Evolutionary conservation across 371 early-diverging fungal genomes (phyloP), one percentile per base, ranked within the genome.

Genomic region (Umbelopsis sp.): DNA sequence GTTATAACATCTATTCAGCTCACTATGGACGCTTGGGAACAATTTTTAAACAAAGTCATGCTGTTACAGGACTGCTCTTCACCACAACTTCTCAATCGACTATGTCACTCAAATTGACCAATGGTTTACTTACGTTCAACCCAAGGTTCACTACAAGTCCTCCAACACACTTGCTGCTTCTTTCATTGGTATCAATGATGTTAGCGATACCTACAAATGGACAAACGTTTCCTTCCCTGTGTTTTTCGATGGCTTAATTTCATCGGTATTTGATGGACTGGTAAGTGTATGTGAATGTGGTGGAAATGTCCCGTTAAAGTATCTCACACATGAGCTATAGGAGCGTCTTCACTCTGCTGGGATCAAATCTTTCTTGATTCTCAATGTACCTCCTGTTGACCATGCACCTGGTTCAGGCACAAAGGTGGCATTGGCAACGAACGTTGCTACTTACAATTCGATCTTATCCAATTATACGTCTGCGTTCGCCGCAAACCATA

Each of bases 151-250:
- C 6, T 70, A 67, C 63, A 44, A 67, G 18, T 37, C 67, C 24
- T 44, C 41, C 18, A 66, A 50, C 37, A 70, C 71, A 2, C 18
- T 70, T 20, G 67, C 63, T 14, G 57, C 67, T 4, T 70, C 67
- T n/a, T 70, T 66, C 67, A 70, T 70, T 18, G 71, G 71, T 4
- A 70, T 70, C 44, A 70, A 70, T 44, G 67, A 70, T 63, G 66
- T 70, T 18, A 52, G 71, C 22, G 71, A 68, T 44, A 70, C 71
- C 14, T 32, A 25, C 0, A 25, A 57, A 25, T 70, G 71, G 71
- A 67, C 71, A 6, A 53, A 65, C 32, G 65, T 69, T 18, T 69
- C 70, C 14, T 70, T 63, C 51, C 67, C 66, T 29, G 44, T 24
- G 4, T 67, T 70, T 51, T 70, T 66, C 18, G 57, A 63, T 25